phyloP scores from a whole-genome alignment of 2,329 filamentous ascomycete species.

The Sporothrix humicola region DNA sequence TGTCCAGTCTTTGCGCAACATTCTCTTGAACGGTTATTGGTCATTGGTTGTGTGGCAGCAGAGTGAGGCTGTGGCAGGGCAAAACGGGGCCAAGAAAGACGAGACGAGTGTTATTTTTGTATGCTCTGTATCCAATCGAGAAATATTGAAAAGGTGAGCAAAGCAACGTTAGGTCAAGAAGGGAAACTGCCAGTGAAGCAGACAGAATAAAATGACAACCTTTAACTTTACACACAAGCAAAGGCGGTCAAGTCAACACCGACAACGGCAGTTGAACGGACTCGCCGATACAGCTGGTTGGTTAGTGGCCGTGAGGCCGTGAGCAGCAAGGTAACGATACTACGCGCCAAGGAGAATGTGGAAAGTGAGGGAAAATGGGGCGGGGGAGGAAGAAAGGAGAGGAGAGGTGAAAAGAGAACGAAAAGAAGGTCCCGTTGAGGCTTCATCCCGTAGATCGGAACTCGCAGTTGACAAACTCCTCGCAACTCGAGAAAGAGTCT shows the following conservation, averaged over 20 bases:
- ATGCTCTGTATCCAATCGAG: no score
- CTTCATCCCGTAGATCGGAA: not conserved
- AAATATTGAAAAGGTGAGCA: conserved; percentile 16
- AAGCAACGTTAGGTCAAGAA: not conserved
- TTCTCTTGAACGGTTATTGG: no score
- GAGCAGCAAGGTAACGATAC: conserved; percentile 19
- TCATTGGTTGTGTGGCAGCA: not conserved
- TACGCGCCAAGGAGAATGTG: not conserved
- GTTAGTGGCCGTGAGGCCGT: not conserved
- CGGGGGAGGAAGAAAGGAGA: not conserved
- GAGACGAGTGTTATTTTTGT: not conserved
- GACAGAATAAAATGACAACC: not conserved
- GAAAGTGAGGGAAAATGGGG: not conserved
- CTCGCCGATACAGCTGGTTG: conserved; percentile 16
- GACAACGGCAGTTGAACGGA: conserved; percentile 13
- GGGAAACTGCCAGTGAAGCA: not conserved
- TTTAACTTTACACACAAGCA: not conserved
- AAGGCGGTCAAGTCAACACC: not conserved
- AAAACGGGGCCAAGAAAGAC: not conserved
- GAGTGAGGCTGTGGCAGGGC: conserved; percentile 27
- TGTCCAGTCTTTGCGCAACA: no score
- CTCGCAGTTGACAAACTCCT: not conserved
- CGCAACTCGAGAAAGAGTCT: not conserved
- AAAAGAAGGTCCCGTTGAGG: not conserved
- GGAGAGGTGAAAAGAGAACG: not conserved